These are phyloP conservation scores for Pseudogymnoascus sp. DNA, from an alignment of 2,329 filamentous ascomycete genomes.

Conservation along the genomic window DNA sequence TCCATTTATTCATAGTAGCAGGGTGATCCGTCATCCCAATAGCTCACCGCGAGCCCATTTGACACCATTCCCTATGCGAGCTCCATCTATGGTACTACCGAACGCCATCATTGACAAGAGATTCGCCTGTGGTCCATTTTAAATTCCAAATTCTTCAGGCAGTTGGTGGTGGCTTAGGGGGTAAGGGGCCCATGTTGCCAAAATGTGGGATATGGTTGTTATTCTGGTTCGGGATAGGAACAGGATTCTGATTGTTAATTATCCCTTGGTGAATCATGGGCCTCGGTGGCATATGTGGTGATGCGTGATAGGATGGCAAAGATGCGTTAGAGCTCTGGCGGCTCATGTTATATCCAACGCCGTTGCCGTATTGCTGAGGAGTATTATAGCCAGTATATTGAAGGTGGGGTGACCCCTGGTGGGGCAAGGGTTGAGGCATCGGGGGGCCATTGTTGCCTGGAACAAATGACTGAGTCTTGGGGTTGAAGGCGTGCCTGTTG, in stretches of 20 bases:
- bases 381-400: slow-evolving; percentile 33
- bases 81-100: slow-evolving; percentile 9
- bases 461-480: slow-evolving; percentile 87
- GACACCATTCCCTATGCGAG: slow-evolving; percentile 10
- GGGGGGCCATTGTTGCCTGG: slow-evolving; percentile 52
- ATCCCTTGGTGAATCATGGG: slow-evolving; percentile 30
- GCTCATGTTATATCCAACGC: slow-evolving; percentile 30
- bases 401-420: slow-evolving; percentile 34
- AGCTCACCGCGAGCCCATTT: background rate
- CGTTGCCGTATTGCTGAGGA: slow-evolving; percentile 27
- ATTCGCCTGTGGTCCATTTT: slow-evolving; percentile 3
- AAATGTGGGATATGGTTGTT: slow-evolving; percentile 47
- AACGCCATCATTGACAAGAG: slow-evolving; percentile 9
- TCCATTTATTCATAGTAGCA: slow-evolving; percentile 8
- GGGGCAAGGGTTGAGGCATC: slow-evolving; percentile 34
- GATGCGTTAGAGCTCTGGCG: slow-evolving; percentile 31
- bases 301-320: slow-evolving; percentile 30
- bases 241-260: slow-evolving; percentile 2
- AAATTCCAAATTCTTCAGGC: slow-evolving; percentile 20
- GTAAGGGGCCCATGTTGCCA: slow-evolving; percentile 46
- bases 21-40: slow-evolving; percentile 3
- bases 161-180: slow-evolving; percentile 46
- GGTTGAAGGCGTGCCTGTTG: slow-evolving; percentile 82
- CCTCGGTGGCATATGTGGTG: slow-evolving; percentile 29
- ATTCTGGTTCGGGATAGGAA: background rate